Evolutionary conservation across 2,329 filamentous ascomycete genomes (phyloP).

Genomic region (Botryotinia narcissicola): DNA sequence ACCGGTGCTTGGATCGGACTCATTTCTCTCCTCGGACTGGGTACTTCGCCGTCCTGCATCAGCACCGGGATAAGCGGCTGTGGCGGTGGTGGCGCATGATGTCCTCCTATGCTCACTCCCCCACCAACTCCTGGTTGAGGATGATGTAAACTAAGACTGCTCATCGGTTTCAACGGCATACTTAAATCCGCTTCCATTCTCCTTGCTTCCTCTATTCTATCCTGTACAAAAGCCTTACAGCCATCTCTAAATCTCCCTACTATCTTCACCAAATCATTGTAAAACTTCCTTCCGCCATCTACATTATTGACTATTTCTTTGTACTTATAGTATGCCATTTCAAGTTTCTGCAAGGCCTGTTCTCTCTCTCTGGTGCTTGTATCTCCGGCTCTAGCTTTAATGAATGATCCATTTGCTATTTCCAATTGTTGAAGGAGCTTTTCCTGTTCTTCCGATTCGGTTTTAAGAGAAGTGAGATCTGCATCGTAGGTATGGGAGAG

Average conservation of each 20-base stretch:
- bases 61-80: conserved; percentile 31
- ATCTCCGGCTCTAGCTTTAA: conserved; percentile 60
- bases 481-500: conserved; percentile 72
- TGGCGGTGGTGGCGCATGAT: conserved; percentile 34
- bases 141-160: conserved; percentile 27
- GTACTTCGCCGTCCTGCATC: neutral
- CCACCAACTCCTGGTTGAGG: conserved; percentile 28
- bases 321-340: conserved; percentile 92
- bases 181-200: conserved; percentile 58
- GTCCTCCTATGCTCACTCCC: neutral
- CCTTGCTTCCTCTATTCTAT: conserved; percentile 76
- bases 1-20: conserved; percentile 17
- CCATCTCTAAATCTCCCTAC: conserved; percentile 83
- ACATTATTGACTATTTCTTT: conserved; percentile 93
- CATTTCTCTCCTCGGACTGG: neutral
- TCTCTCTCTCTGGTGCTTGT: conserved; percentile 72
- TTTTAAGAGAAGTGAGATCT: conserved; percentile 67
- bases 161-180: conserved; percentile 14
- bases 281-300: conserved; percentile 90
- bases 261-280: conserved; percentile 90
- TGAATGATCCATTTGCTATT: conserved; percentile 76
- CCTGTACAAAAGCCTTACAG: conserved; percentile 72
- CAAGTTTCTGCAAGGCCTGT: conserved; percentile 78
- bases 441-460: conserved; percentile 75
- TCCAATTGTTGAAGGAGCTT: conserved; percentile 66